Evolutionary conservation across 257 asterid genomes (phyloP), one percentile per base, ranked within the genome.

Genomic region (Gynochthodes officinalis): DNA sequence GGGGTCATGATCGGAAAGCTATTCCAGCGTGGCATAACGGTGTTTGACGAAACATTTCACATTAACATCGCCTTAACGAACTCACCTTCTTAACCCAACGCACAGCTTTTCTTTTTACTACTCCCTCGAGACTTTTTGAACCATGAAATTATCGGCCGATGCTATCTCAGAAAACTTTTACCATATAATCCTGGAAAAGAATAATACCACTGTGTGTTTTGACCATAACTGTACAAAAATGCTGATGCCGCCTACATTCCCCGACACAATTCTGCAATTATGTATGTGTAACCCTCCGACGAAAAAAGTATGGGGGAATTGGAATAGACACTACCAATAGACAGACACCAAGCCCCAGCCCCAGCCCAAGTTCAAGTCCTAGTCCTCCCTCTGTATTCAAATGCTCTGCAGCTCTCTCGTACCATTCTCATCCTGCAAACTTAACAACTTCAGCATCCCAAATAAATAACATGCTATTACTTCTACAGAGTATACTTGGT

Each of bases 341-440:
- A 71, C 44, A 28, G n/a, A n/a, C n/a, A n/a, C n/a, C n/a, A n/a
- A n/a, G n/a, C n/a, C n/a, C n/a, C n/a, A n/a, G n/a, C n/a, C n/a
- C n/a, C n/a, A n/a, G n/a, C n/a, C n/a, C n/a, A n/a, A n/a, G n/a
- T n/a, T n/a, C 15, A 39, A 69, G 49, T 44, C 69, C 42, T 65
- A 77, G 25, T 50, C 57, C 57, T 18, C 18, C 57, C 57, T 5
- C 57, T 10, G 77, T 68, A 43, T 69, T 87, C 88, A 88, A 72
- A 87, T 84, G 73, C 78, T 64, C 85, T 73, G 84, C 73, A 79
- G 78, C 78, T 64, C 83, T 77, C 78, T 78, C 65, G 80, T 61
- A 72, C 54, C 80, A 71, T 75, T 82, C 58, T 80, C 89, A 18
- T 75, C 92, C 96, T 91, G 94, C 81, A 83, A 82, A 83, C 65